Evolutionary conservation across 2,329 filamentous ascomycete genomes (phyloP), one percentile per base, ranked within the genome.

Genomic region (Nannizzia gypsea): DNA sequence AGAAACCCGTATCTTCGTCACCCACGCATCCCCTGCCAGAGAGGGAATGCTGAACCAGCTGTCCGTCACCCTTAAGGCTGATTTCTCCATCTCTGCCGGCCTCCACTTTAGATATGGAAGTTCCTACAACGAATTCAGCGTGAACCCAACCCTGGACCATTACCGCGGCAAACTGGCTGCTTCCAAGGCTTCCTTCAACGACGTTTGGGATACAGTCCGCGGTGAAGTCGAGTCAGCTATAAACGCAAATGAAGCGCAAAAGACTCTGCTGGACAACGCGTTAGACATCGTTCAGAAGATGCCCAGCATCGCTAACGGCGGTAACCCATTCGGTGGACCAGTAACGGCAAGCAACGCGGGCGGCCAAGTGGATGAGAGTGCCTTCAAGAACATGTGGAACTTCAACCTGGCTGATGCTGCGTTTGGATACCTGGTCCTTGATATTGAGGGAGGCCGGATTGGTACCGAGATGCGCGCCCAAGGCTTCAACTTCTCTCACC

Each of bases 321-420:
- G 93, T 22, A 97, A 97, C 72, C 93, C 93, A 4, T 99, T 99
- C 69, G 93, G 93, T 50, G 92, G 92, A 13, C 89, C 89, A 31
- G 83, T 86, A 58, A 83, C 85, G 56, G 88, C 87, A 42, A 85
- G 80, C 44, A 78, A 77, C 66, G 78, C 84, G 57, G 86, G 89
- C 57, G 93, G 93, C 34, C 89, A 95, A 69, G 90, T 99, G 17
- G 93, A 99, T 64, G 93, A 99, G 78, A 96, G 91, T 68, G 93
- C 93, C 1, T 99, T 99, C 82, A 99, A 99, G 80, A 99, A 99
- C 73, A 97, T 97, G 93, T 99, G 93, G 93, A 99, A 99, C 75
- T 99, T 99, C 77, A 97, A 97, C 74, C 76, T 99, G 65, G 93
- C 93, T 31, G 93, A 99, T 77, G 93, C 93, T 59, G 92, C 93